These are phyloP conservation scores for Haplographium delicatum DNA, from an alignment of 495 filamentous ascomycete species.

Conservation along the genomic window DNA sequence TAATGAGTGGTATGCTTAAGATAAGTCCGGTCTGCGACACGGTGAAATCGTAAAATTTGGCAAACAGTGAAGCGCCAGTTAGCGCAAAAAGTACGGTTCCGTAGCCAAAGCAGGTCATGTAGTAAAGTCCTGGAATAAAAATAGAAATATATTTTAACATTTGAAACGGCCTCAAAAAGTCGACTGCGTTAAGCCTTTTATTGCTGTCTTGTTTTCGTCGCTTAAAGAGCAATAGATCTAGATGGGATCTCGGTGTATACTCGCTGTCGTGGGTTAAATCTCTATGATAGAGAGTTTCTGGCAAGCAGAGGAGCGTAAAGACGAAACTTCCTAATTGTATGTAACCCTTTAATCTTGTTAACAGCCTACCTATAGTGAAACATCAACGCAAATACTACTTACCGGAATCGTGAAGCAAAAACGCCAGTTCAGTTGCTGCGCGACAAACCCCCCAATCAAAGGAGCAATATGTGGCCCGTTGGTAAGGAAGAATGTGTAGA, in stretches of 20 bases:
- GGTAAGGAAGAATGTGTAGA: conserved; percentile 36
- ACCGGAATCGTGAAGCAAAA: conserved; percentile 35
- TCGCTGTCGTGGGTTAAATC: conserved; percentile 7
- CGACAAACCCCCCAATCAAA: conserved; percentile 34
- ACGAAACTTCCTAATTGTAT: conserved; percentile 31
- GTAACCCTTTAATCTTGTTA: conserved; percentile 17
- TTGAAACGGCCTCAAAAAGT: conserved; percentile 22
- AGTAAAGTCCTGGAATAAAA: conserved; percentile 26
- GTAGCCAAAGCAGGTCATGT: conserved; percentile 25
- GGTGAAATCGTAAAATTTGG: conserved; percentile 26
- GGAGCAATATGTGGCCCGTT: conserved; percentile 36
- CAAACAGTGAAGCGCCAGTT: conserved; percentile 25
- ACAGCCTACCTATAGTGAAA: not conserved
- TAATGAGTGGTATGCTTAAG: conserved; percentile 20
- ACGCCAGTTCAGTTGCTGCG: conserved; percentile 34
- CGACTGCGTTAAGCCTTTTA: conserved; percentile 18
- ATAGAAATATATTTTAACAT: conserved; percentile 29
- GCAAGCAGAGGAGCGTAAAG: conserved; percentile 32
- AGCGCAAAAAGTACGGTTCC: conserved; percentile 28
- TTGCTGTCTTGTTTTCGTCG: not conserved
- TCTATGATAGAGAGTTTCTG: conserved; percentile 35
- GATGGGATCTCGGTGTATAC: not conserved
- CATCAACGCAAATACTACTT: not conserved
- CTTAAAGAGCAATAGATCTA: not conserved
- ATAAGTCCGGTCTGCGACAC: conserved; percentile 20